Conservation (phyloP, 2,329 filamentous ascomycete species). For the Amesomyces nigricolor region DNA sequence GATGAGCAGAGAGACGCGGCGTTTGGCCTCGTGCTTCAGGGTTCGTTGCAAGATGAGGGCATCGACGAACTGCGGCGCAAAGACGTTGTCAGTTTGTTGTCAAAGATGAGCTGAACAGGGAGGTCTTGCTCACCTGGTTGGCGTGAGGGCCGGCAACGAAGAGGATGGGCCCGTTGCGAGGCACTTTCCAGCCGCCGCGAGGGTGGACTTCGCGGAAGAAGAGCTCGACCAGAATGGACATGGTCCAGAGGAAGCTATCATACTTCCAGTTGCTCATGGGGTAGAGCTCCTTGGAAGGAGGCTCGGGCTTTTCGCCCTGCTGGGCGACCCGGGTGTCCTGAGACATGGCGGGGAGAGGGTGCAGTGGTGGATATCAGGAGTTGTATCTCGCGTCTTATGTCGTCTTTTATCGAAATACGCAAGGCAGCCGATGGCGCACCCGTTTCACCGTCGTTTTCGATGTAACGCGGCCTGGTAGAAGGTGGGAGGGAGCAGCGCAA, state of each 20-base stretch:
- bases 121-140: slow-evolving; percentile 64
- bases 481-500: neutral
- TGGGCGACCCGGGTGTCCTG: slow-evolving; percentile 15
- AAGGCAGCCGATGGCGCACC: too few species aligned
- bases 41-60: slow-evolving; percentile 89
- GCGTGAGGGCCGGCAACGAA: slow-evolving; percentile 96
- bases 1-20: slow-evolving; percentile 86
- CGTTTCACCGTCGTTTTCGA: too few species aligned
- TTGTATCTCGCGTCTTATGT: too few species aligned
- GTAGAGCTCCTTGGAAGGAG: slow-evolving; percentile 49
- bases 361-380: neutral
- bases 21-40: slow-evolving; percentile 76
- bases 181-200: slow-evolving; percentile 90
- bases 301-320: slow-evolving; percentile 26
- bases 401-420: too few species aligned
- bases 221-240: slow-evolving; percentile 81
- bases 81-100: slow-evolving; percentile 12
- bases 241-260: slow-evolving; percentile 69
- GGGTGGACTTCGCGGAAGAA: slow-evolving; percentile 99
- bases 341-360: slow-evolving; percentile 8
- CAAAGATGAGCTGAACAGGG: neutral
- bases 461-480: too few species aligned
- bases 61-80: slow-evolving; percentile 73
- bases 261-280: slow-evolving; percentile 71
- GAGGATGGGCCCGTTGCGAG: slow-evolving; percentile 79